Evolutionary conservation across 1,284 basidiomycete species (phyloP), one percentile per base, ranked within the genome.

Genomic region (Wolfiporia cocos): DNA sequence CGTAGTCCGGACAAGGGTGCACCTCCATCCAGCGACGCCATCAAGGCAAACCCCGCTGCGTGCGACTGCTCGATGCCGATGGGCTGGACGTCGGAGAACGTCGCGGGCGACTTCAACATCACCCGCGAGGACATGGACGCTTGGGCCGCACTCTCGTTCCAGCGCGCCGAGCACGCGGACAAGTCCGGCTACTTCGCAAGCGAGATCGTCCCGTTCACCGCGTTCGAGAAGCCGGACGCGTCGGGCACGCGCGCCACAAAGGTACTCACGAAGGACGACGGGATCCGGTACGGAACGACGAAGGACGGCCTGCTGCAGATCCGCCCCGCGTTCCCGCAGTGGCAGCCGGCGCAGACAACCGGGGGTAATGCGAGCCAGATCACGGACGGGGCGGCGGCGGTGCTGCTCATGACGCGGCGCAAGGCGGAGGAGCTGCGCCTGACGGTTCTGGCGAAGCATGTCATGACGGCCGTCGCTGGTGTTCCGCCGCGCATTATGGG

Each of bases 361-460:
- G 90, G 87, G n/a, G 91, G 91, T 17, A 95, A 94, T 64, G 89
- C 92, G 18, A 83, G 78, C 50, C 86, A 88, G 58, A 75, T 94
- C 47, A 92, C 92, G 4, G 92, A 95, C 56, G 92, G 92, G 15
- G 89, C 86, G 6, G 90, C 92, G 0, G 86, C 89, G 12, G 79
- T 91, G 2, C 56, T 95, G 46, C 62, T 95, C 49, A 95, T 94
- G 92, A 83, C 78, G n/a, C 70, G 92, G 47, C 70, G 71, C 46
- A 89, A 88, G 61, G 92, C 92, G 4, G 82, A 91, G 57, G 78
- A 83, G 56, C 71, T 92, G 10, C 85, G 86, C 4, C 61, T 92
- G 49, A 67, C 69, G 33, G 76, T 92, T 50, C 63, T 93, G 17
- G 92, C 76, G 6, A 92, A 88, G 61, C 79, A 91, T 62, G 70